Conservation (phyloP, 169 alveolate genomes). For the Cryptosporidium tyzzeri region DNA sequence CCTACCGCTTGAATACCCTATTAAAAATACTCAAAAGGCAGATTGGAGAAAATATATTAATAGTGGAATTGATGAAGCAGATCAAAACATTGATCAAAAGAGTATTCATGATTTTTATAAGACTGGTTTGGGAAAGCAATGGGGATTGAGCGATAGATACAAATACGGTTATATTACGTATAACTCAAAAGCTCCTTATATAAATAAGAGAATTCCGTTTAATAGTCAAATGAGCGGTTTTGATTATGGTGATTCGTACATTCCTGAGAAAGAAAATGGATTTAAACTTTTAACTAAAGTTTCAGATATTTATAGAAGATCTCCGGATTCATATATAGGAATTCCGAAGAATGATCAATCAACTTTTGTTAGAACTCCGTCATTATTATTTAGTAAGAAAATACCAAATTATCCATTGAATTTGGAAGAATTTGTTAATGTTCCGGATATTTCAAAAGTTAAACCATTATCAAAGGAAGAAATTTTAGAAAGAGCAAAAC, state of each 20-base stretch:
- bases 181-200: background rate
- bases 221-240: background rate
- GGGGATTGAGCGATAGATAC: background rate
- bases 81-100: background rate
- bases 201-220: slow-evolving; percentile 20
- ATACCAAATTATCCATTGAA: slow-evolving; percentile 5
- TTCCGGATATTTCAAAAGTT: slow-evolving; percentile 38
- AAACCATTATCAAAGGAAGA: slow-evolving; percentile 32
- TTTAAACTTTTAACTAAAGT: background rate
- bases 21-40: slow-evolving; percentile 6
- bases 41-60: slow-evolving; percentile 68
- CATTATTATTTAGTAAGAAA: background rate
- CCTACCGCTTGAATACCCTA: slow-evolving; percentile 47
- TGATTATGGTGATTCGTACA: background rate
- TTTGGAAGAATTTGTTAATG: slow-evolving; percentile 1
- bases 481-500: slow-evolving; percentile 35
- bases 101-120: slow-evolving; percentile 23
- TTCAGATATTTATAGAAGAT: slow-evolving; percentile 8
- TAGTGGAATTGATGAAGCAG: slow-evolving; percentile 1
- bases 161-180: slow-evolving; percentile 5
- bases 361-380: background rate
- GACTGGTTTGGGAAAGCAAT: background rate
- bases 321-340: background rate
- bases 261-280: background rate
- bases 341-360: background rate